Percentiles rank a stretch among this genome's conserved stretches.
These are phyloP conservation scores for Aspergillus sp. DNA, from an alignment of 2,329 filamentous ascomycete species.

Conservation along the genomic window DNA sequence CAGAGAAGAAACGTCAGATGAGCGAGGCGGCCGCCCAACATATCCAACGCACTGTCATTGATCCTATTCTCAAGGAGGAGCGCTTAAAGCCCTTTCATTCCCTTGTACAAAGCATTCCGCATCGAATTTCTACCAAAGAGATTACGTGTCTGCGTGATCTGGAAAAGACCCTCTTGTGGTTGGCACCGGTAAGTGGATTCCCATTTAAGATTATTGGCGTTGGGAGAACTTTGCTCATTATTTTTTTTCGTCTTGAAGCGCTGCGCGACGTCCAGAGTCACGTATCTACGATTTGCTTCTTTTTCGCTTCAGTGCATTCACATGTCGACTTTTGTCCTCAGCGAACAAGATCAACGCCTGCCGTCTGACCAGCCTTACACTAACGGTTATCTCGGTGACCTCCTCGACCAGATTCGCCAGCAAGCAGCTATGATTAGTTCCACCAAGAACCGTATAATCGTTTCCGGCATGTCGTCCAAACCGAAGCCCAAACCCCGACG, in stretches of 20 bases:
- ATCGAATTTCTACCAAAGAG: conserved; percentile 71
- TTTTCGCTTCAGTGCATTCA: conserved; percentile 84
- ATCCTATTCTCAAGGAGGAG: conserved; percentile 65
- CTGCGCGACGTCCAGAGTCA: conserved; percentile 60
- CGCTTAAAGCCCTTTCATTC: conserved; percentile 71
- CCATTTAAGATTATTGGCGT: conserved; percentile 37
- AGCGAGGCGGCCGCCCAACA: conserved; percentile 63
- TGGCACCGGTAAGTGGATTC: conserved; percentile 80
- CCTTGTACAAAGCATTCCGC: conserved; percentile 68
- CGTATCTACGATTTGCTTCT: conserved; percentile 83
- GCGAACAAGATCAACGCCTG: conserved; percentile 76
- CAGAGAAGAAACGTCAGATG: conserved; percentile 50
- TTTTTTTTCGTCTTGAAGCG: conserved; percentile 57
- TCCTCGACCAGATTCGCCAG: conserved; percentile 84
- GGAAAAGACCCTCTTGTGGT: conserved; percentile 84
- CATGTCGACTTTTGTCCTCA: conserved; percentile 76
- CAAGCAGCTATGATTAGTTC: conserved; percentile 54
- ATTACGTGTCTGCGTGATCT: conserved; percentile 88
- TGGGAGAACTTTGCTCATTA: conserved; percentile 59
- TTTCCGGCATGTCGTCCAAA: no score
- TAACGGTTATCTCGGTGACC: conserved; percentile 93
- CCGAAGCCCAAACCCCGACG: no score
- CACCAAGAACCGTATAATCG: no score
- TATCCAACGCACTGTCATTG: conserved; percentile 70
- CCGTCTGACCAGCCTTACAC: conserved; percentile 84